A percentile compares a stretch with the other conserved stretches of the same genome.
These are phyloP conservation scores for Leptosphaerulina australis DNA, from an alignment of 2,329 filamentous ascomycete species.

Conservation along the genomic window DNA sequence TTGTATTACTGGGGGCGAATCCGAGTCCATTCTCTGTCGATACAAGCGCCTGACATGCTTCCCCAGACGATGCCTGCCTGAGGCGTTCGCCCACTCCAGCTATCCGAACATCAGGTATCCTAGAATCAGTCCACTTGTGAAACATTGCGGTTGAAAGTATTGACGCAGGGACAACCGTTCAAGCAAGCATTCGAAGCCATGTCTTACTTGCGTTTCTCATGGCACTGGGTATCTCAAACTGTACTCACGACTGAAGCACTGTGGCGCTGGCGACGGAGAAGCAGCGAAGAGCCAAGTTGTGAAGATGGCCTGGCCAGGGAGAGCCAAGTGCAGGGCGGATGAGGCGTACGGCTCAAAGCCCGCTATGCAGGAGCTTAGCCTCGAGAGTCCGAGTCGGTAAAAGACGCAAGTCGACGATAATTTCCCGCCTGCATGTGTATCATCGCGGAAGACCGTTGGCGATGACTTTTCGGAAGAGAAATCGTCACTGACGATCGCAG, in stretches of 20 bases:
- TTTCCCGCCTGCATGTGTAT: constrained; percentile 9
- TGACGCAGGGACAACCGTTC: constrained; percentile 8
- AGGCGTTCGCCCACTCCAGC: constrained; percentile 17
- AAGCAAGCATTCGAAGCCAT: constrained; percentile 11
- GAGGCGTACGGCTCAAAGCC: constrained; percentile 11
- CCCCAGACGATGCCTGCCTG: constrained; percentile 16
- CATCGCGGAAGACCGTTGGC: constrained; percentile 6
- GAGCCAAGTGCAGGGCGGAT: constrained; percentile 12
- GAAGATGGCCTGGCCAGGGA: not conserved
- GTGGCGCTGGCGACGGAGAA: constrained; percentile 5
- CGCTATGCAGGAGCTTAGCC: constrained; percentile 13
- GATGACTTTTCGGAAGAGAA: not conserved
- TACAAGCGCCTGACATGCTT: constrained; percentile 2
- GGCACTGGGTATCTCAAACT: constrained; percentile 1
- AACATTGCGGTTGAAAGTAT: constrained; percentile 5
- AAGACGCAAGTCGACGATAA: constrained; percentile 10
- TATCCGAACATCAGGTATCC: constrained; percentile 15
- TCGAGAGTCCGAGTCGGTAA: not conserved
- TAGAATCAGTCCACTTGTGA: constrained; percentile 24
- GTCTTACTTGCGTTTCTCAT: constrained; percentile 19
- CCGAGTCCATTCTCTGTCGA: constrained; percentile 1
- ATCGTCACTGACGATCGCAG: constrained; percentile 5
- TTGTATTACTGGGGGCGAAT: constrained; percentile 3
- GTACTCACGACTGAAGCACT: not conserved
- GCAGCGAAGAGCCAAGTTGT: constrained; percentile 7